Base-by-base conservation (phyloP, 1,139 yeast species). In the Williopsis jadinii region DNA sequence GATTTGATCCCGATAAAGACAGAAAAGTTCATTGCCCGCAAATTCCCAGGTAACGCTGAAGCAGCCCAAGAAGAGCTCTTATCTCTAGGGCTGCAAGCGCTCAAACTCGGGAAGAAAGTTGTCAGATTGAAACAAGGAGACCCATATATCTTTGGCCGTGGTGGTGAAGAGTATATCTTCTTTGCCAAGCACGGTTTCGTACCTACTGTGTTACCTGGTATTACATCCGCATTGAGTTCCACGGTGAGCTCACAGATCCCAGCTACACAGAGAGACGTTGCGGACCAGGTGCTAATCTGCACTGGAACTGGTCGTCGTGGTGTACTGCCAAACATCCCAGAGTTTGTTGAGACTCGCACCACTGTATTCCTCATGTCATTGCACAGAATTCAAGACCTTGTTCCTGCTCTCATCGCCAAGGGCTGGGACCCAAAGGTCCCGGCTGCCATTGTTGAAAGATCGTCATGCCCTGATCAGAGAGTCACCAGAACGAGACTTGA, bases 41-140 rank as follows among this genome's bases (percentile, higher is more conserved):
- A 92, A 61, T 92, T 88, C 63, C 97, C 97, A 2, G 98, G 98
- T 1, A 90, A 92, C 59, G 97, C 98, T 1, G 97, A 88, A 56
- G 73, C 75, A 38, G 97, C 97, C 0, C 98, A 92, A 61, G 75
- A 84, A 49, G 97, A 92, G 61, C 69, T 92, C 32, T 66, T 87
- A 31, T 67, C 71, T 15, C 63, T 81, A 47, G 97, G 96, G 0
- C 64, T 90, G 19, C 73, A 71, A 32, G 83, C 81, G 0, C 60
- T 87, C 31, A 48, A 67, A 32, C 64, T 71, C 41, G 96, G 96
- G 12, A 72, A 77, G 52, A 77, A 76, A 46, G 97, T 92, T 1
- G 94, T 92, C 3, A 71, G 98, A 43, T 71, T 92, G 49, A 92
- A 92, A 60, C 98, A 92, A 64, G 98, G 98, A 34, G 98, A 92